Evolutionary conservation across 1,139 yeast species (phyloP).

Genomic region (Taphrina populina): DNA sequence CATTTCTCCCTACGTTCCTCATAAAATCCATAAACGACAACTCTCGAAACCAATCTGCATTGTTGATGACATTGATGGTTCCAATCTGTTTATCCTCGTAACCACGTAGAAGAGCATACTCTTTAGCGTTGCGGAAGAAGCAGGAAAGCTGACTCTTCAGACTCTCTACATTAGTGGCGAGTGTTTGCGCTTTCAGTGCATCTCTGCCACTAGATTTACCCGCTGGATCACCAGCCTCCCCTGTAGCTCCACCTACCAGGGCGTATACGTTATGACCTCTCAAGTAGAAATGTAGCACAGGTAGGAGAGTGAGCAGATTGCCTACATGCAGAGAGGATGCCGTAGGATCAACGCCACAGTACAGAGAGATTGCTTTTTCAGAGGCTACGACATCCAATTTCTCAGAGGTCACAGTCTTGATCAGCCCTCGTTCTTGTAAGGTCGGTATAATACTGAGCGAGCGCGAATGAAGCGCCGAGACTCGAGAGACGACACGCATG

Average conservation of each 20-base stretch:
- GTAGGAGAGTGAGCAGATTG: constrained; percentile 80
- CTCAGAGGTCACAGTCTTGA: constrained; percentile 23
- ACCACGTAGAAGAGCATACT: constrained; percentile 59
- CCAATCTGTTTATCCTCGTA: constrained; percentile 46
- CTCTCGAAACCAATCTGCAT: constrained; percentile 82
- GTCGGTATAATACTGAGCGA: no score
- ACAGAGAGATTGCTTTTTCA: constrained; percentile 54
- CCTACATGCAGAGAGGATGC: constrained; percentile 89
- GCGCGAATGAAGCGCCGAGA: no score
- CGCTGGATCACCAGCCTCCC: constrained; percentile 94
- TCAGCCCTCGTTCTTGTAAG: constrained; percentile 17
- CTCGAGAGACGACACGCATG: no score
- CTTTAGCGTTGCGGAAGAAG: constrained; percentile 58
- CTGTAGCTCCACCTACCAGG: constrained; percentile 95
- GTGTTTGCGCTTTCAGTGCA: constrained; percentile 53
- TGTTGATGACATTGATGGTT: constrained; percentile 55
- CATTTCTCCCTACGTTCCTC: constrained; percentile 71
- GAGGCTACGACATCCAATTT: neutral
- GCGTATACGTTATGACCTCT: constrained; percentile 83
- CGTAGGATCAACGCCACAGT: constrained; percentile 97
- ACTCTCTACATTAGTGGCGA: constrained; percentile 58
- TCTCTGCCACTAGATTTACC: constrained; percentile 78
- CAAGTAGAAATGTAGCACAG: constrained; percentile 74
- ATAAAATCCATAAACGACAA: constrained; percentile 74
- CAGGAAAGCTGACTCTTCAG: constrained; percentile 56